phyloP scores from a whole-genome alignment of 2,329 filamentous ascomycete genomes.

The Verticillium nonalfalfae region DNA sequence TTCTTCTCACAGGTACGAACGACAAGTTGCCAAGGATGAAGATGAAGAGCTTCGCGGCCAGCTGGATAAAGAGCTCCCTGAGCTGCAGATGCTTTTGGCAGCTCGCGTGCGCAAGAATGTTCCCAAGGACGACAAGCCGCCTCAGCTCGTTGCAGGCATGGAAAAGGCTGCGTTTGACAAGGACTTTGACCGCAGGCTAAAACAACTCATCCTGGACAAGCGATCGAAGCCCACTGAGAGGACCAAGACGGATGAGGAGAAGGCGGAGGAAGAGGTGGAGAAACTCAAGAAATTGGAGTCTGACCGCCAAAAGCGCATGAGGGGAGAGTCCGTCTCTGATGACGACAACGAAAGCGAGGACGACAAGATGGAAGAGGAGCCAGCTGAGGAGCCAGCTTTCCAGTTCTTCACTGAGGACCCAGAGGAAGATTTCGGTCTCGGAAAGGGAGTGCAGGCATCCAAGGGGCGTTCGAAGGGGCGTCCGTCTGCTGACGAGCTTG shows the following conservation, averaged over 20 bases:
- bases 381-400: constrained; percentile 21
- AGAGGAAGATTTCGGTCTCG: constrained; percentile 53
- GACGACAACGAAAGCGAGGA: constrained; percentile 42
- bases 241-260: constrained; percentile 88
- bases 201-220: constrained; percentile 76
- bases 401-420: constrained; percentile 35
- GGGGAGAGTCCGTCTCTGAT: constrained; percentile 65
- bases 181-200: constrained; percentile 80
- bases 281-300: constrained; percentile 76
- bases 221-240: constrained; percentile 79
- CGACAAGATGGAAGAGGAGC: constrained; percentile 26
- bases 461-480: constrained; percentile 21
- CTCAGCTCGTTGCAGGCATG: constrained; percentile 37
- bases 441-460: constrained; percentile 43
- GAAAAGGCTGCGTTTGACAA: constrained; percentile 68
- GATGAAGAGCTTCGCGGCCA: constrained; percentile 82
- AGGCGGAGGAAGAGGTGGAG: constrained; percentile 68
- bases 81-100: constrained; percentile 68
- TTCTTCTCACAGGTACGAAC: constrained; percentile 52
- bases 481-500: constrained; percentile 55
- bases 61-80: constrained; percentile 75
- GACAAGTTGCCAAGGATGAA: constrained; percentile 86
- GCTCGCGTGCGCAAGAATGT: constrained; percentile 31
- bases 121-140: constrained; percentile 15
- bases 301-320: constrained; percentile 79